Evolutionary conservation across 2,329 filamentous ascomycete species (phyloP), one percentile per base, ranked within the genome.

Genomic region (Hypoxylon sp.): DNA sequence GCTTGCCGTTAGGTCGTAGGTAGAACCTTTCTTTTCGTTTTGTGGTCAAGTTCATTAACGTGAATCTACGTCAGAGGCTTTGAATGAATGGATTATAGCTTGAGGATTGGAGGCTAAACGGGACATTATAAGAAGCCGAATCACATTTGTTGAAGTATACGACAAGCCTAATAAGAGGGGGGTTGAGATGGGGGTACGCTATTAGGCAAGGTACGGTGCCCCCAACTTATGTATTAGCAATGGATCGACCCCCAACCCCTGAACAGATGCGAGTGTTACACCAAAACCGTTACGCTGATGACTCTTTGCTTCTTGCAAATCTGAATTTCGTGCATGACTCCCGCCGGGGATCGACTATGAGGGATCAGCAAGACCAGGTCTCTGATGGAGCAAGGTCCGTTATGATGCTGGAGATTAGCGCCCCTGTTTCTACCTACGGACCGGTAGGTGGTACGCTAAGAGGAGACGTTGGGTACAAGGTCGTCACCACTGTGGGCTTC

Each of bases 311-410:
- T 56, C 47, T 53, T 52, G 35, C 56, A 44, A 44, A 70, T 70
- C 68, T 67, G 57, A 35, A 70, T 70, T 65, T 70, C 61, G 64
- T 70, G 68, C 68, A 70, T 70, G 64, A 65, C 65, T 51, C 48
- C 67, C 65, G 56, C 44, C 51, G 52, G 39, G 55, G 61, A 69
- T 67, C 57, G 50, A 53, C 65, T 21, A 32, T 37, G 27, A 46
- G 39, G 61, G 64, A 70, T 70, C 67, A 39, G 46, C 63, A 61
- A 46, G 55, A 46, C 65, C 29, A 52, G 54, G 42, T 56, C 46
- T 54, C 52, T 39, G 17, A 32, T 21, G 52, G 51, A 48, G 19
- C 13, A 52, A 66, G 44, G 37, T 48, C 52, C 55, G 52, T 52
- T 52, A 59, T 17, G 64, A 61, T 59, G 57, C 62, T 54, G 54